Base-by-base conservation (phyloP, 2,329 filamentous ascomycete species). In the Neocucurbitaria cava region DNA sequence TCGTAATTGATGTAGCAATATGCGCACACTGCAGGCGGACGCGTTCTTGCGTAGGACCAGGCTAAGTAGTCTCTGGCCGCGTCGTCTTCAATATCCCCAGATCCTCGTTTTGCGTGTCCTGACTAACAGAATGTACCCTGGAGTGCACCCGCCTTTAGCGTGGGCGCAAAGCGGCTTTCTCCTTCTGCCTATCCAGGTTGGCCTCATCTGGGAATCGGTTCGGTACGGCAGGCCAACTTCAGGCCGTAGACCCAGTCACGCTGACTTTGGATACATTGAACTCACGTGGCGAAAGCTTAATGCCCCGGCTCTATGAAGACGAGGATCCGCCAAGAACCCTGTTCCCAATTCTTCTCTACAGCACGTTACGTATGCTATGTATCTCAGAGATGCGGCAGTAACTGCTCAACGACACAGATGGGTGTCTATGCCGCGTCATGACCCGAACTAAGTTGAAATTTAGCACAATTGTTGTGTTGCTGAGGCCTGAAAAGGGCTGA, bases 241-340 rank as follows among this genome's bases (percentile, higher is more conserved):
- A 52, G 24, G 24, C 20, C 24, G 31, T 20, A 17, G 33, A 28
- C 38, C 44, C 24, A 39, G 47, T 58, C 57, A 64, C 49, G 59
- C 59, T 55, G 53, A 20, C 49, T 58, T 28, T 61, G 47, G 45
- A 52, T 59, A 62, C 59, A 51, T 49, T 66, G 46, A 36, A 40
- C 53, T 61, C 68, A 67, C 65, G 63, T 72, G 65, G 66, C 52
- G 41, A 49, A 45, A 50, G 47, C 46, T 46, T 50, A 52, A 45
- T 45, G 23, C 40, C 28, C 43, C 43, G 49, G 42, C 38, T 43
- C 52, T 49, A 46, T 49, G 39, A 38, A 51, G 36, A 54, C 49
- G 43, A 61, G 57, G 45, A 52, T 30, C 54, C 47, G 64, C 65
- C 66, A 71, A 71, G 65, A 54, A 44, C 62, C 63, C 59, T 66